phyloP scores from a whole-genome alignment of 345 rosid genomes.

The Gossypium ekmanianum region DNA sequence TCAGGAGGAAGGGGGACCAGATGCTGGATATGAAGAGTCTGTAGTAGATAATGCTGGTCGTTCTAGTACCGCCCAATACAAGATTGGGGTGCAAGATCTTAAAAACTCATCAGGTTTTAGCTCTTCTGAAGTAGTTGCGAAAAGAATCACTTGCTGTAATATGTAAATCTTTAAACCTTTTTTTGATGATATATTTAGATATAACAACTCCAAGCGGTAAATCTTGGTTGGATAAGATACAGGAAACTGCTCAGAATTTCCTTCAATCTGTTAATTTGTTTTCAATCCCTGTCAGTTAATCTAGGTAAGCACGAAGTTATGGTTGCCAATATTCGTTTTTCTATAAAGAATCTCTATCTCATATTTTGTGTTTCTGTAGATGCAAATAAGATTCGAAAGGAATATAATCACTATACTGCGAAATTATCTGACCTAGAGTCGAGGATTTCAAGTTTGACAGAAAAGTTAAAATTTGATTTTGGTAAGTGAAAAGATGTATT shows the following conservation, averaged over 20 bases:
- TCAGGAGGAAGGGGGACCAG: slow-evolving; percentile 31
- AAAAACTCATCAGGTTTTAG: too few species aligned
- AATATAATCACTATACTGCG: not conserved
- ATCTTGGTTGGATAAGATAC: slow-evolving; percentile 18
- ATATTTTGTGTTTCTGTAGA: slow-evolving; percentile 9
- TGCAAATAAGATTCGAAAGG: slow-evolving; percentile 9
- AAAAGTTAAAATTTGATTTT: slow-evolving; percentile 14
- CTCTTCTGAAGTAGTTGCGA: too few species aligned
- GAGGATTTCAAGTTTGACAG: slow-evolving; percentile 19
- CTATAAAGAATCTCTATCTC: not conserved
- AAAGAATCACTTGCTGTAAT: too few species aligned
- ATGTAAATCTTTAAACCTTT: too few species aligned
- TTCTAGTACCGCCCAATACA: too few species aligned
- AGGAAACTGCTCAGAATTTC: slow-evolving; percentile 4
- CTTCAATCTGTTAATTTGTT: not conserved
- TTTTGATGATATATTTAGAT: too few species aligned
- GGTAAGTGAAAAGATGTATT: slow-evolving; percentile 1
- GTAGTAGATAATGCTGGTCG: slow-evolving; percentile 29
- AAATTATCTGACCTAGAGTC: slow-evolving; percentile 8
- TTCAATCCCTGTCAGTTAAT: not conserved
- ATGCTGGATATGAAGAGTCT: slow-evolving; percentile 27
- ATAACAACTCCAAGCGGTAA: not conserved
- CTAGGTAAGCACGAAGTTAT: not conserved
- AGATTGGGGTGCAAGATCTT: too few species aligned
- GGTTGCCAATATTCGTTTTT: not conserved